Evolutionary conservation across 164 flowering plant species (phyloP), one percentile per base, ranked within the genome.

Genomic region (Berberis thunbergii): DNA sequence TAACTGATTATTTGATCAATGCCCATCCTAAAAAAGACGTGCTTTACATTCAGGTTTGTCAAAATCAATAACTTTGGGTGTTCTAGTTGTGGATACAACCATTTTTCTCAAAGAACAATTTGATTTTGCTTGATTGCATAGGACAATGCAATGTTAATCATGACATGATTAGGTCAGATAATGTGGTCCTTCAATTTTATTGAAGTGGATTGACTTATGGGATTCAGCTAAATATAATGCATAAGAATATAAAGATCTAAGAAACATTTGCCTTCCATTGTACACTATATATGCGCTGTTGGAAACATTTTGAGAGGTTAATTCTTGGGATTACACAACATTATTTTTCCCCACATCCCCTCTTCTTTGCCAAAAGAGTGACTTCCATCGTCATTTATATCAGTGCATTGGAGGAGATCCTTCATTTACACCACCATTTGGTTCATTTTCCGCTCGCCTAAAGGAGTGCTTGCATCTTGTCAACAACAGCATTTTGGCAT

Each of bases 1-100:
- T 91, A 56, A 89, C 99, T 1, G 99, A 95, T 70, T 95, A 71
- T 69, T 87, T 95, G 49, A 63, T 95, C 61, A 84, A 84, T 67
- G 85, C 91, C 65, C 97, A 91, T 74, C 88, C 94, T 59, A 61
- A 74, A 0, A 77, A 66, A 0, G 83, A 91, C 73, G 86, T 88
- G 62, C 88, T 95, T 56, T 88, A 84, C 60, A 76, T 95, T 78
- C 99, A 95, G 97, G 99, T 90, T 41, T 54, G 4, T 45, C 9
- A 26, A 41, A 1, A 2, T 55, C 26, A 26, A 26, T 26, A 26
- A 26, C 26, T 26, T 26, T 26, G 26, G 26, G 26, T 26, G 0
- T 26, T 26, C 26, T 26, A 26, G 26, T 26, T 26, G 26, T 48
- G 7, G 9, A 5, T 5, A 48, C 0, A 5, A 48, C 50, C 50